These are phyloP conservation scores for Trichoderma sp. DNA, from an alignment of 2,329 filamentous ascomycete genomes.

Conservation along the genomic window DNA sequence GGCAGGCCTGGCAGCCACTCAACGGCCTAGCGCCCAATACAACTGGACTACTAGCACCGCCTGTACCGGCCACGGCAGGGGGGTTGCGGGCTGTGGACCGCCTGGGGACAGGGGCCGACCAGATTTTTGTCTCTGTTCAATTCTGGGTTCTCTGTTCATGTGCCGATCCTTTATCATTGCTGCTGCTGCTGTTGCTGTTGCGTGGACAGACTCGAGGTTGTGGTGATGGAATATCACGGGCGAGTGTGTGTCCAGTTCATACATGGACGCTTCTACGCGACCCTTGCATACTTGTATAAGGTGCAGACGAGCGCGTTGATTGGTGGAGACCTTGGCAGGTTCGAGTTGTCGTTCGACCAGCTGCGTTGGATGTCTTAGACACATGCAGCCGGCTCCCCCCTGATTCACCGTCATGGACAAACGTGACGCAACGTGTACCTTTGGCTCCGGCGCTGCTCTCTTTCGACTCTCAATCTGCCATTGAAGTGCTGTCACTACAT, in stretches of 20 bases:
- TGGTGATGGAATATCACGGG: too few relatives aligned
- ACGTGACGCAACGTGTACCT: background rate
- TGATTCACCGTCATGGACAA: constrained; percentile 11
- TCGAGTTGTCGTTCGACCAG: background rate
- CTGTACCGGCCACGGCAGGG: constrained; percentile 18
- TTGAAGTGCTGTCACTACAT: too few relatives aligned
- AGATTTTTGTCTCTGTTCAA: constrained; percentile 10
- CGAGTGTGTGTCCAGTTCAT: too few relatives aligned
- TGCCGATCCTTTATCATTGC: background rate
- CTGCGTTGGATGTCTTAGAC: constrained; percentile 11
- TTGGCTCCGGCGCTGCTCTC: background rate
- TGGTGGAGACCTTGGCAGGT: too few relatives aligned
- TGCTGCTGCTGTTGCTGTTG: too few relatives aligned
- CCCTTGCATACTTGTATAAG: too few relatives aligned
- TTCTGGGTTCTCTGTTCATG: too few relatives aligned
- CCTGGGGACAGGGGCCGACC: constrained; percentile 13
- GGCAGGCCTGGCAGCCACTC: background rate
- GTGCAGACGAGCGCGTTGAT: too few relatives aligned
- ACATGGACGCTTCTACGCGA: too few relatives aligned
- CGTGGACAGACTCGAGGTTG: too few relatives aligned
- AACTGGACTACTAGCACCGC: background rate
- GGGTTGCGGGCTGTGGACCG: background rate
- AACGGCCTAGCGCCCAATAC: constrained; percentile 5
- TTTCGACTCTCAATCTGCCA: too few relatives aligned
- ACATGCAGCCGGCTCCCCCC: constrained; percentile 4